Percentiles rank a stretch among this genome's conserved stretches.
phyloP scores from a whole-genome alignment of 805 yeast genomes.

The Torulaspora franciscae region DNA sequence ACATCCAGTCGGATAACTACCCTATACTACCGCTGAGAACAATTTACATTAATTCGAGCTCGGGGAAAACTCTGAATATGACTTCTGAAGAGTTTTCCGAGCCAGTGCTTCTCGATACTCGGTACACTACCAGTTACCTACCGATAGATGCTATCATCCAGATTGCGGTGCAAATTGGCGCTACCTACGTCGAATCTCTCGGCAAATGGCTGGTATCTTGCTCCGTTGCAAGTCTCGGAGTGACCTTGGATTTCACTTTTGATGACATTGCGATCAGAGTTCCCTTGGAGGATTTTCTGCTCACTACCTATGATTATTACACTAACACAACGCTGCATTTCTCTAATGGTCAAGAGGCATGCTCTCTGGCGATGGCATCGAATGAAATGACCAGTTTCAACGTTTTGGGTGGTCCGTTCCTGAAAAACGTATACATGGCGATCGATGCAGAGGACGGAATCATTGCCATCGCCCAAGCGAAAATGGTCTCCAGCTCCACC shows the following conservation, averaged over 20 bases:
- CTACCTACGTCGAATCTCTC: slow-evolving; percentile 47
- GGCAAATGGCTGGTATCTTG: slow-evolving; percentile 63
- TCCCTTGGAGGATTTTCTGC: slow-evolving; percentile 47
- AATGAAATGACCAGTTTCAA: slow-evolving; percentile 45
- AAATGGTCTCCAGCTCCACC: slow-evolving; percentile 14
- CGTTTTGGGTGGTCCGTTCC: slow-evolving; percentile 54
- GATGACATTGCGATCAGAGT: slow-evolving; percentile 48
- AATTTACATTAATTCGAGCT: slow-evolving; percentile 41
- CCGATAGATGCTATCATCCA: slow-evolving; percentile 55
- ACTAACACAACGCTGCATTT: slow-evolving; percentile 42
- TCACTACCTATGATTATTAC: slow-evolving; percentile 33
- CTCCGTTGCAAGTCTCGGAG: slow-evolving; percentile 44
- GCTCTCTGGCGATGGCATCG: slow-evolving; percentile 51
- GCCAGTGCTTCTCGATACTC: slow-evolving; percentile 58
- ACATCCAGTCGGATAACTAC: slow-evolving; percentile 30
- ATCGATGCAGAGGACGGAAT: slow-evolving; percentile 55
- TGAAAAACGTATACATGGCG: slow-evolving; percentile 51
- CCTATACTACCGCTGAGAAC: slow-evolving; percentile 48
- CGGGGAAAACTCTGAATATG: slow-evolving; percentile 38
- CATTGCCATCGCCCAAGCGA: slow-evolving; percentile 54
- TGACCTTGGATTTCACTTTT: slow-evolving; percentile 49
- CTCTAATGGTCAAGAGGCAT: slow-evolving; percentile 52
- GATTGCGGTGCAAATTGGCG: slow-evolving; percentile 65
- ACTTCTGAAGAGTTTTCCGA: slow-evolving; percentile 36
- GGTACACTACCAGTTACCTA: slow-evolving; percentile 45